Evolutionary conservation across 2,329 filamentous ascomycete genomes (phyloP).

Genomic region (Sphaerulina vaccinii): DNA sequence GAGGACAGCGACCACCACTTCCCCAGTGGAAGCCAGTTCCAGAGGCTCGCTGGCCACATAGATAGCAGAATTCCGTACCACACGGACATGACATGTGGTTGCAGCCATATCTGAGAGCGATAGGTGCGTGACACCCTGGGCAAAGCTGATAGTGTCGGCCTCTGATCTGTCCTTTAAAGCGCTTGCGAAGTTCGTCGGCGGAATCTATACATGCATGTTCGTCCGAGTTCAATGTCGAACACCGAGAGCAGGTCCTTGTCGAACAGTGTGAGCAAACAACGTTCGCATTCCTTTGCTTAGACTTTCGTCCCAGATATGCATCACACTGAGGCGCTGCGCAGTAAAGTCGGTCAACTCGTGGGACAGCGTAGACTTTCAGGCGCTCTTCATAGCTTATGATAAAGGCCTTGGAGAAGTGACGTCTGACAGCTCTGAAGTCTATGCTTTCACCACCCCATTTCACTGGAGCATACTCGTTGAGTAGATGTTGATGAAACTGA

Average conservation of each 20-base stretch:
- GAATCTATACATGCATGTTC: background rate
- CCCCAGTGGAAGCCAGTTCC: background rate
- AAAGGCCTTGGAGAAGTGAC: constrained; percentile 1
- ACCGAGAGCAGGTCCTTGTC: background rate
- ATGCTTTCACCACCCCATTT: background rate
- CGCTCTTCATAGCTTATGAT: background rate
- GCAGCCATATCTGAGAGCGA: constrained; percentile 16
- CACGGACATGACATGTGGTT: constrained; percentile 8
- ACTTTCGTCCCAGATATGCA: background rate
- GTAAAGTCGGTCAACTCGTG: background rate
- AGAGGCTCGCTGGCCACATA: background rate
- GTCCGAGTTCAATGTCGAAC: background rate
- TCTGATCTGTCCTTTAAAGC: constrained; percentile 13
- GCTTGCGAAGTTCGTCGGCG: background rate
- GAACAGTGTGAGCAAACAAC: background rate
- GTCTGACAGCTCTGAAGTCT: background rate
- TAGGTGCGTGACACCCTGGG: constrained; percentile 6
- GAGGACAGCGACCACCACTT: background rate
- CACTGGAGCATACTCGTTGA: constrained; percentile 1
- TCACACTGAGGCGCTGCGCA: constrained; percentile 1
- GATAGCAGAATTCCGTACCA: background rate
- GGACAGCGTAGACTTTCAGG: background rate
- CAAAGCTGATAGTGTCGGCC: constrained; percentile 25
- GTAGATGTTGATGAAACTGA: constrained; percentile 3
- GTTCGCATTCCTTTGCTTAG: background rate